phyloP scores from a whole-genome alignment of 176 grass and related monocot species.

The Lolium rigidum region DNA sequence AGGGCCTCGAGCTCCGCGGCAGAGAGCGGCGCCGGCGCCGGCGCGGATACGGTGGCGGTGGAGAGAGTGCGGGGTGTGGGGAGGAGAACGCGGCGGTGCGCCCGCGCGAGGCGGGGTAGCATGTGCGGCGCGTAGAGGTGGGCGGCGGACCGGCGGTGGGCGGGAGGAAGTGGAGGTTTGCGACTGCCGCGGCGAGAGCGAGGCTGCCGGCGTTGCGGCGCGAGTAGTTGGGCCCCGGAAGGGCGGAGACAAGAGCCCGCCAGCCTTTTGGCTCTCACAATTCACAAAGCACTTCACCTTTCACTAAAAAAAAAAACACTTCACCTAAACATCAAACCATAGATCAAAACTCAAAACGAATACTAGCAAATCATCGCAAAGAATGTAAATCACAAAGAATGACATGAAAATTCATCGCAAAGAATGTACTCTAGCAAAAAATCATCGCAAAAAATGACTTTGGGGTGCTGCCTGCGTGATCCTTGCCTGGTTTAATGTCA shows the following conservation, averaged over 20 bases:
- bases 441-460: no score
- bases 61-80: constrained; percentile 1
- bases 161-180: background rate
- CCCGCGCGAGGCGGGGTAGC: constrained; percentile 39
- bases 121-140: constrained; percentile 29
- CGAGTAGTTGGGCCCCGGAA: background rate
- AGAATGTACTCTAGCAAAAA: no score
- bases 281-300: background rate
- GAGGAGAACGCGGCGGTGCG: background rate
- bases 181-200: background rate
- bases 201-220: background rate
- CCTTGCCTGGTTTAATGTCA: no score
- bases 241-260: background rate
- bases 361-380: no score
- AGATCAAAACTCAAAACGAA: background rate
- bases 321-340: background rate
- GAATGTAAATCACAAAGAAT: no score
- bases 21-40: constrained; percentile 43
- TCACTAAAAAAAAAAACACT: no score
- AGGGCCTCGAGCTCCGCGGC: constrained; percentile 49
- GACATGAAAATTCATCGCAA: no score
- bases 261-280: background rate
- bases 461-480: no score
- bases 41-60: background rate
- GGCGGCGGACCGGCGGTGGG: background rate